phyloP scores from a whole-genome alignment of 305 asterid genomes.

The Solanum hybrid region DNA sequence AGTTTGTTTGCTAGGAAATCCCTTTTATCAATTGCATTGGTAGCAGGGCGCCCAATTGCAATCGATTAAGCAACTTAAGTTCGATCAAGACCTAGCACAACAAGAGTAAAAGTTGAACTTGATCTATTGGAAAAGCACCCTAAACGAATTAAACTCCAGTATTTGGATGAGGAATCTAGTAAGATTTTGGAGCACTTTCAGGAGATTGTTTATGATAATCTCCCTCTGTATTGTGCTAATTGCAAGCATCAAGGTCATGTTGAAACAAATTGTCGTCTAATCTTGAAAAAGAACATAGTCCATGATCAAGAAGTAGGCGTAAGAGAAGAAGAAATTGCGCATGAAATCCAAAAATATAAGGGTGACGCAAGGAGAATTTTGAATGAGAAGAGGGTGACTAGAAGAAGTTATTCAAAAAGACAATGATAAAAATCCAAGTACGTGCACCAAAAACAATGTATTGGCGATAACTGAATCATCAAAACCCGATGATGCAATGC shows the following conservation, averaged over 20 bases:
- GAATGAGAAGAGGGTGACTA: neutral
- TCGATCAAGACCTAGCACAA: no score
- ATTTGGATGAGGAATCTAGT: neutral
- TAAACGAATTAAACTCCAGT: neutral
- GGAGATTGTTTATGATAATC: neutral
- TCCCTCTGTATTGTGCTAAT: neutral
- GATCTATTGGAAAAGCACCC: neutral
- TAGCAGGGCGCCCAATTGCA: no score
- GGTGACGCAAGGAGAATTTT: neutral
- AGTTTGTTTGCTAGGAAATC: no score
- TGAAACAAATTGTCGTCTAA: neutral
- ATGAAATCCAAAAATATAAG: no score
- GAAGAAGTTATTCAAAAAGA: neutral
- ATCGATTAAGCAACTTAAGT: no score
- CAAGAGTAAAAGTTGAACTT: neutral
- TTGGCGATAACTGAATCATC: neutral
- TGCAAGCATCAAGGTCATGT: neutral
- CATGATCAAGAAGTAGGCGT: neutral
- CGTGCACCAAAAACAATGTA: neutral
- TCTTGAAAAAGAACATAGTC: neutral
- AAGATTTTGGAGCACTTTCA: neutral
- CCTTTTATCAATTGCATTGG: no score
- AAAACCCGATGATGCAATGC: neutral
- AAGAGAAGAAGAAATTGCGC: neutral
- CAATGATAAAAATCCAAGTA: neutral